These are phyloP conservation scores for Ceratocystis smalleyi DNA, from an alignment of 2,329 filamentous ascomycete genomes.

Conservation along the genomic window DNA sequence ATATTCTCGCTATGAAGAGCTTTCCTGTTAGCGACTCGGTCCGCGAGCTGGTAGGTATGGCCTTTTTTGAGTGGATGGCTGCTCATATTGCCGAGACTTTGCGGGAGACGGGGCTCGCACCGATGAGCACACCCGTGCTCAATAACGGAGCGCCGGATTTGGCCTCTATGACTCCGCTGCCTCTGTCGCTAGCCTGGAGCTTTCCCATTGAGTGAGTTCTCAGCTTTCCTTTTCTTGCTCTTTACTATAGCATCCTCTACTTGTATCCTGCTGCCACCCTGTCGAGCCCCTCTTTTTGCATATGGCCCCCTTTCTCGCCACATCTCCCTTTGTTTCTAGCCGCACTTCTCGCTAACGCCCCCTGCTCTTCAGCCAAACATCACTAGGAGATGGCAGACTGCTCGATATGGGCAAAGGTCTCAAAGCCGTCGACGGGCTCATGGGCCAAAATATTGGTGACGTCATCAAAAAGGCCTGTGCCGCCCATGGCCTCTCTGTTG, in stretches of 20 bases:
- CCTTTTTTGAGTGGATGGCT: constrained; percentile 56
- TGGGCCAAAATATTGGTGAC: constrained; percentile 44
- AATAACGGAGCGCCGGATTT: neutral
- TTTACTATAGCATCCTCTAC: neutral
- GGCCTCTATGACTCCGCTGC: constrained; percentile 28
- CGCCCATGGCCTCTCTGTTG: constrained; percentile 35
- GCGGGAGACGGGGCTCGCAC: constrained; percentile 17
- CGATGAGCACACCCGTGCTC: neutral
- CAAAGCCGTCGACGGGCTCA: constrained; percentile 39
- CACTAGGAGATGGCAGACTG: constrained; percentile 42
- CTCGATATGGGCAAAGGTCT: constrained; percentile 53
- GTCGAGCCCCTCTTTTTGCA: too few species aligned
- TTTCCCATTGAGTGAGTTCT: constrained; percentile 50
- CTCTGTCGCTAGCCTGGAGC: constrained; percentile 51
- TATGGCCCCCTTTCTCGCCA: too few species aligned
- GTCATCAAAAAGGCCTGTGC: constrained; percentile 41
- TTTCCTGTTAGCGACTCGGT: constrained; percentile 42
- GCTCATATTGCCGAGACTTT: constrained; percentile 43
- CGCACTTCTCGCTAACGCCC: constrained; percentile 19
- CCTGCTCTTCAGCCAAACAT: constrained; percentile 39
- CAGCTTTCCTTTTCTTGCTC: neutral
- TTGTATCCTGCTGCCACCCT: neutral
- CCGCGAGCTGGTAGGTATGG: constrained; percentile 41
- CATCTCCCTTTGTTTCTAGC: neutral
- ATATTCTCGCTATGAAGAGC: constrained; percentile 29